A percentile compares a stretch with the other conserved stretches of the same genome.
These are phyloP conservation scores for Nitzschia inconspicua DNA, from an alignment of 108 stramenopile species.

Conservation along the genomic window DNA sequence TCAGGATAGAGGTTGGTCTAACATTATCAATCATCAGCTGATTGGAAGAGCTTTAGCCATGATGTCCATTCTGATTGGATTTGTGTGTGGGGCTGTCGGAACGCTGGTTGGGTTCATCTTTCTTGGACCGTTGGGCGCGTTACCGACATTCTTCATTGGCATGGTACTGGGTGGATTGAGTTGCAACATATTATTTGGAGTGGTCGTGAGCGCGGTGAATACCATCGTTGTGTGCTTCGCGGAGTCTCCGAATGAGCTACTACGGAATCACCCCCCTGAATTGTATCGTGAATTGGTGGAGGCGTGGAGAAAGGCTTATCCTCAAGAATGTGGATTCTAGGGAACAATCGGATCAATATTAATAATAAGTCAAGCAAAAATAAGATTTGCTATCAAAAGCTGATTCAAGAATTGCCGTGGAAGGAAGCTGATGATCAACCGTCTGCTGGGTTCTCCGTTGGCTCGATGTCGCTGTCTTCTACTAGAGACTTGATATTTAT, in stretches of 20 bases:
- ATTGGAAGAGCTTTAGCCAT: constrained; percentile 31
- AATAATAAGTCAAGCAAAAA: no score
- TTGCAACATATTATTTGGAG: constrained; percentile 46
- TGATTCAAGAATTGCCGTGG: no score
- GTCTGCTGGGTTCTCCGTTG: no score
- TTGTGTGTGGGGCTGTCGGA: constrained; percentile 45
- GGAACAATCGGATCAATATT: background rate
- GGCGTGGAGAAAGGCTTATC: constrained; percentile 70
- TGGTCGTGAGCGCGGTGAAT: constrained; percentile 67
- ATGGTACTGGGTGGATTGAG: constrained; percentile 23
- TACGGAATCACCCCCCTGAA: constrained; percentile 53
- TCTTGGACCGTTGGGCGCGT: background rate
- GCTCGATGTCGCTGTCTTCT: no score
- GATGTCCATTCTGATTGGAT: constrained; percentile 52
- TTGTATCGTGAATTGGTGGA: constrained; percentile 45
- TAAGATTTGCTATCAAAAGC: no score
- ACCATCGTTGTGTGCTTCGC: constrained; percentile 88
- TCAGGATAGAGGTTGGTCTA: constrained; percentile 53
- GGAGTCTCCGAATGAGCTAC: constrained; percentile 66
- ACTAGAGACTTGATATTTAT: no score
- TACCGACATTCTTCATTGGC: constrained; percentile 16
- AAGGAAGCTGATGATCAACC: no score
- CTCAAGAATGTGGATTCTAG: constrained; percentile 52
- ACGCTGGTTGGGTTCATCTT: constrained; percentile 14
- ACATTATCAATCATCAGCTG: constrained; percentile 63